These are phyloP conservation scores for Dacryopinax spathularia DNA, from an alignment of 768 basidiomycete genomes.

Conservation along the genomic window DNA sequence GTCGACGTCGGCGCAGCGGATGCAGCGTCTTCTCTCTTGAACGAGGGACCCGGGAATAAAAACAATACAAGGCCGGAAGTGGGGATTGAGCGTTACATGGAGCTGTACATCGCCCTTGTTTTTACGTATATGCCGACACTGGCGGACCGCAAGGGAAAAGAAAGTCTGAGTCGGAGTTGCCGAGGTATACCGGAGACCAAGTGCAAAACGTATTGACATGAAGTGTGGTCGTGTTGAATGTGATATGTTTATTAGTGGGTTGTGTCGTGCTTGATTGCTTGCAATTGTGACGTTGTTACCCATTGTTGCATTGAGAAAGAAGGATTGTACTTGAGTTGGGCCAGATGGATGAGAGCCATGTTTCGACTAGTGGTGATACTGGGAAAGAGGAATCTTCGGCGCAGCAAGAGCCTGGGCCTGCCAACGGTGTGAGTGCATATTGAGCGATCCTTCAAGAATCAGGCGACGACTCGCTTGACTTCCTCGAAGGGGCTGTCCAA, in stretches of 20 bases:
- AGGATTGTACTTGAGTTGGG: slow-evolving; percentile 2
- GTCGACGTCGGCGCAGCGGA: background rate
- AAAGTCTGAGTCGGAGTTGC: background rate
- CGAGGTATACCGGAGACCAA: slow-evolving; percentile 2
- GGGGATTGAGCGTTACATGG: background rate
- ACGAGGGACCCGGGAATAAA: background rate
- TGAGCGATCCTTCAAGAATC: background rate
- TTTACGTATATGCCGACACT: background rate
- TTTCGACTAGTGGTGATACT: background rate
- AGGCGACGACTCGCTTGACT: background rate
- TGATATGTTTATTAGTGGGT: background rate
- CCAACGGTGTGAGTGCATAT: background rate
- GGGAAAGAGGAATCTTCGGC: background rate
- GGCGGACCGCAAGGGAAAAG: background rate
- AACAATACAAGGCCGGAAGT: background rate
- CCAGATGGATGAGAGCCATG: background rate
- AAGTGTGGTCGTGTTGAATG: background rate
- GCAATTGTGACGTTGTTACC: background rate
- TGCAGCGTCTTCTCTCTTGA: background rate
- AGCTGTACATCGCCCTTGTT: slow-evolving; percentile 3
- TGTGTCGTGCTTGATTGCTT: background rate
- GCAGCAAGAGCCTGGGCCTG: background rate
- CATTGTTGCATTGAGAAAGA: background rate
- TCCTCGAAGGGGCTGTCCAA: background rate
- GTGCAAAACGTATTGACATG: slow-evolving; percentile 4